phyloP scores from a whole-genome alignment of 164 flowering plant species.

The Taxillus chinensis region DNA sequence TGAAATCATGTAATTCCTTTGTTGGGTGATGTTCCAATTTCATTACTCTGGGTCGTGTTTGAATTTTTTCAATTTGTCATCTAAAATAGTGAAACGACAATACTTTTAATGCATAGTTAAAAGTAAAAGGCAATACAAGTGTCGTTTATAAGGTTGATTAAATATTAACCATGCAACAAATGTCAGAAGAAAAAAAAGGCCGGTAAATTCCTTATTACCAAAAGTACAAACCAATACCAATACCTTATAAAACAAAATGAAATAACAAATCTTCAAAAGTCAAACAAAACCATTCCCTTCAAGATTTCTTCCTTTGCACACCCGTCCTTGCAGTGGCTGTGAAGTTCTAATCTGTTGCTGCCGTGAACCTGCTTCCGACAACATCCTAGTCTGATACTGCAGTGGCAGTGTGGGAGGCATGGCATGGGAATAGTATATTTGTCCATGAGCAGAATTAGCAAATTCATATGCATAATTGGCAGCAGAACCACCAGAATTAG shows the following conservation, averaged over 20 bases:
- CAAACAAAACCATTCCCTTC: conserved; percentile 24
- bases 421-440: conserved; percentile 61
- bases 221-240: conserved; percentile 20
- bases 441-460: conserved; percentile 51
- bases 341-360: conserved; percentile 56
- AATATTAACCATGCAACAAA: no score
- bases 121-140: no score
- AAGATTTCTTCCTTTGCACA: conserved; percentile 39
- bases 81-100: no score
- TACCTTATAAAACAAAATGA: conserved; percentile 1
- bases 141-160: no score
- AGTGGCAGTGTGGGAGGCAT: conserved; percentile 32
- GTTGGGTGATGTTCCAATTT: no score
- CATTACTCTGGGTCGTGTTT: no score
- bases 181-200: background rate
- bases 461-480: conserved; percentile 51
- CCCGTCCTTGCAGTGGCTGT: conserved; percentile 30
- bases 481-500: conserved; percentile 19
- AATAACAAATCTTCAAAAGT: conserved; percentile 11
- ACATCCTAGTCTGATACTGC: conserved; percentile 63
- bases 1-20: no score
- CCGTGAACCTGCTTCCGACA: conserved; percentile 37
- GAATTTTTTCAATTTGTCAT: no score
- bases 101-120: no score
- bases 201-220: conserved; percentile 42